Evolutionary conservation across 192 early-diverging fungal genomes (phyloP).

Genomic region (Rhizophagus prolifer): DNA sequence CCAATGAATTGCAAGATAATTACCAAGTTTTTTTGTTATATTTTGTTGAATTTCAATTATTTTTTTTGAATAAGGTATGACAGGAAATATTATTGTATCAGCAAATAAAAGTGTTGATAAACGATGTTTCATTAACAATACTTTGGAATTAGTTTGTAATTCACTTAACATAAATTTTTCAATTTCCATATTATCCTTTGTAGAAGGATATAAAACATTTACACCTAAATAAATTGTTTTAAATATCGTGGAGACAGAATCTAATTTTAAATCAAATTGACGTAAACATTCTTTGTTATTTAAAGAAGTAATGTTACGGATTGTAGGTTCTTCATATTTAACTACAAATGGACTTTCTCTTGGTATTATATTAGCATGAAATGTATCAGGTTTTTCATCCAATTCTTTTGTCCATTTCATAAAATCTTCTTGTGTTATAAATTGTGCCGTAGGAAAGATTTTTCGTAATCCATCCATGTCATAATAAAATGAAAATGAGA

Average conservation of each 20-base stretch:
- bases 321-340: background rate
- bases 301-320: background rate
- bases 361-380: background rate
- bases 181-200: background rate
- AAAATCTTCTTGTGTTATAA: slow-evolving; percentile 19
- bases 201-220: background rate
- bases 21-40: background rate
- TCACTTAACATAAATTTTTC: background rate
- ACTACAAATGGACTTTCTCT: background rate
- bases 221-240: slow-evolving; percentile 1
- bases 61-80: no score
- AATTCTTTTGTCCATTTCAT: slow-evolving; percentile 1
- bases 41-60: background rate
- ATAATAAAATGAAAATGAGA: slow-evolving; percentile 10
- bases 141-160: no score
- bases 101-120: background rate
- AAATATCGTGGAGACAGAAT: background rate
- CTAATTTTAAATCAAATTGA: slow-evolving; percentile 3
- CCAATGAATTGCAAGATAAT: slow-evolving; percentile 21
- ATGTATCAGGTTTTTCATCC: background rate
- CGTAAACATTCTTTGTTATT: background rate
- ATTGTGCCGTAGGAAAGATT: background rate
- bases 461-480: background rate
- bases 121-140: no score
- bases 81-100: background rate